phyloP scores from a whole-genome alignment of 2,329 filamentous ascomycete genomes.

The Pyrenophora graminea region DNA sequence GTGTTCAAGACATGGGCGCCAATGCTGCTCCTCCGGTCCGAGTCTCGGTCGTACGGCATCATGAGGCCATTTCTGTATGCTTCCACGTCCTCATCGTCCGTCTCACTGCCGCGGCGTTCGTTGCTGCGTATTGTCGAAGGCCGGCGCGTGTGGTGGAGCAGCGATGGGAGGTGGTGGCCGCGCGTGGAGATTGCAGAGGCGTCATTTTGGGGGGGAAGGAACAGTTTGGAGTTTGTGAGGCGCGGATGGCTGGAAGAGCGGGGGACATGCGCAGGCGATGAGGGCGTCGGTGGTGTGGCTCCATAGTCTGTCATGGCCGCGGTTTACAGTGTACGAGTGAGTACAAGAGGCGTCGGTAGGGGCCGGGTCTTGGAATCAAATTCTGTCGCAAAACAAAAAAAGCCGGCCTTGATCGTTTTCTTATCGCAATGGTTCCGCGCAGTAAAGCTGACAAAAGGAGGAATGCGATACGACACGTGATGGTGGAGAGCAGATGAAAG shows the following conservation, averaged over 20 bases:
- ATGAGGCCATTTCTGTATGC: conserved; percentile 31
- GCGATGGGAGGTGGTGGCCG: conserved; percentile 50
- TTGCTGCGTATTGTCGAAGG: conserved; percentile 38
- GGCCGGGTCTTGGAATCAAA: neutral
- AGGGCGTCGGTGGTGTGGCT: conserved; percentile 22
- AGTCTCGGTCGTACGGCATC: conserved; percentile 42
- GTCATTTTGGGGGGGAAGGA: conserved; percentile 49
- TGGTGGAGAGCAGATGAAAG: neutral
- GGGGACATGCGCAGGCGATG: conserved; percentile 19
- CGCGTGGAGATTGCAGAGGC: conserved; percentile 47
- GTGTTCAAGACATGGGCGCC: conserved; percentile 52
- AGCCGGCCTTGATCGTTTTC: neutral
- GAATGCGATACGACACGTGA: neutral
- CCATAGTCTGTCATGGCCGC: conserved; percentile 24
- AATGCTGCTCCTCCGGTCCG: conserved; percentile 48
- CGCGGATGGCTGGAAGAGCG: conserved; percentile 38
- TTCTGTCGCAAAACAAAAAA: conserved; percentile 1
- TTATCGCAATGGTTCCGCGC: conserved; percentile 3
- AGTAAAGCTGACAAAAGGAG: neutral
- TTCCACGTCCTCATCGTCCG: conserved; percentile 40
- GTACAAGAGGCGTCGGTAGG: conserved; percentile 2
- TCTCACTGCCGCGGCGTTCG: conserved; percentile 37
- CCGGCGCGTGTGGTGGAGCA: conserved; percentile 32
- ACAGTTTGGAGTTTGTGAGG: conserved; percentile 45
- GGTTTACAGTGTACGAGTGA: neutral